Base-by-base conservation (phyloP, 2,329 filamentous ascomycete genomes). In the Raffaelea ambrosiae region DNA sequence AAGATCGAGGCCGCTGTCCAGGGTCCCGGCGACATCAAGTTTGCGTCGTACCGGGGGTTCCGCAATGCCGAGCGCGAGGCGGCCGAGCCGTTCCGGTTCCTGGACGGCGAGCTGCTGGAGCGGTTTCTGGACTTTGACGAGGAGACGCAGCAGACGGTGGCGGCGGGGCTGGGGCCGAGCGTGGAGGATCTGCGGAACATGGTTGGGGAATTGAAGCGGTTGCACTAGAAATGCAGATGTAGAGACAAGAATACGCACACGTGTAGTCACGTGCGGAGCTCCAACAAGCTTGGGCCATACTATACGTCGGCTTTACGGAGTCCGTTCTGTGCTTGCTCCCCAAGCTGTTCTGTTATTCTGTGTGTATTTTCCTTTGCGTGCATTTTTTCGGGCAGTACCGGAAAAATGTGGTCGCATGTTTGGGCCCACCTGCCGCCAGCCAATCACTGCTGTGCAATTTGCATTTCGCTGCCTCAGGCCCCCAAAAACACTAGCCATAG, bases 41-140 rank as follows among this genome's bases (percentile, higher is more conserved):
- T 95, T 63, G 77, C 81, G 36, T 71, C 74, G 20, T 98, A 87
- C 69, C 79, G 93, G n/a, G 85, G 85, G 0, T 95, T 91, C 68
- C 81, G 81, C 51, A 94, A 81, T 47, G 72, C 79, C 21, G 81
- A 84, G 22, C 71, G 83, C 18, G 79, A 86, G 50, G 77, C 79
- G 0, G 82, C 86, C 1, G 87, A 84, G 36, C 91, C 93, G 0
- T 86, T 81, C 59, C 76, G 91, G 2, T 97, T 97, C 58, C 79
- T 98, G 13, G 93, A 98, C 59, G 93, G 91, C 0, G 91, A 96
- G 62, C 71, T 97, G 58, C 73, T 98, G 13, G 91, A 97, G 66
- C 67, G 79, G 45, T 96, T 96, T 60, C 64, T 97, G 55, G 83
- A 89, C 53, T 69, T 86, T 53, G 72, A 77, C 41, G 79, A 83